A percentile compares a stretch with the other conserved stretches of the same genome.
Conservation (phyloP, 352 stramenopile genomes). For the Phytophthora aleatoria region DNA sequence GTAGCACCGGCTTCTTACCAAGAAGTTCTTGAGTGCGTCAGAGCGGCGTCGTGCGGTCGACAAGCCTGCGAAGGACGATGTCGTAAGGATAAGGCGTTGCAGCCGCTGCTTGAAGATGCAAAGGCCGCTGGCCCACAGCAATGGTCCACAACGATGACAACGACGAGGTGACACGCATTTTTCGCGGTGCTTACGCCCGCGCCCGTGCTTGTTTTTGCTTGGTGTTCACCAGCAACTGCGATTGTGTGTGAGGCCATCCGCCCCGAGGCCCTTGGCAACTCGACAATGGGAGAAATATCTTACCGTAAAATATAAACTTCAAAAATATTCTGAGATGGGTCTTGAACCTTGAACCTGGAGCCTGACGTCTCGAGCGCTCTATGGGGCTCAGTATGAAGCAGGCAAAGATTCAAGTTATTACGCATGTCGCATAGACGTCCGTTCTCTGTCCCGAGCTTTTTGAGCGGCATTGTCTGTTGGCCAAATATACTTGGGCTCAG, state of each 20-base stretch:
- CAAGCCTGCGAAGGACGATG: slow-evolving; percentile 12
- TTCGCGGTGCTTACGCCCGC: slow-evolving; percentile 2
- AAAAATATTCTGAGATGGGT: neutral
- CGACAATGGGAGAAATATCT: neutral
- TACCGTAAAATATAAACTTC: neutral
- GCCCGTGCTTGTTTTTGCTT: slow-evolving; percentile 18
- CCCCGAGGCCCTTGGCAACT: neutral
- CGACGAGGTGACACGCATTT: neutral
- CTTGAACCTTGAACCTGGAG: no score
- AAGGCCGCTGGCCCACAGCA: neutral
- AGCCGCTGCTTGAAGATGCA: neutral
- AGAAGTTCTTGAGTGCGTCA: slow-evolving; percentile 7
- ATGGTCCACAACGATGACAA: neutral
- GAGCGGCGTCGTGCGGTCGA: slow-evolving; percentile 21
- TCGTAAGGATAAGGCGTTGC: slow-evolving; percentile 15
- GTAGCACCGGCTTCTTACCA: slow-evolving; percentile 19
- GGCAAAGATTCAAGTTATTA: slow-evolving; percentile 8
- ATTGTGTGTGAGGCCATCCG: slow-evolving; percentile 9
- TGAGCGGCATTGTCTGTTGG: neutral
- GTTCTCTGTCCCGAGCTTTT: slow-evolving; percentile 11
- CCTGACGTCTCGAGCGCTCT: neutral
- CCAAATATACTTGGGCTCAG: slow-evolving; percentile 12
- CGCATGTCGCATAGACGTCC: slow-evolving; percentile 17
- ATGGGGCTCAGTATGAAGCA: slow-evolving; percentile 6
- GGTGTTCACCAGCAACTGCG: slow-evolving; percentile 1